Percentiles rank a stretch among this genome's conserved stretches.
These are phyloP conservation scores for Mucor piriformis DNA, from an alignment of 371 early-diverging fungal species.

Conservation along the genomic window DNA sequence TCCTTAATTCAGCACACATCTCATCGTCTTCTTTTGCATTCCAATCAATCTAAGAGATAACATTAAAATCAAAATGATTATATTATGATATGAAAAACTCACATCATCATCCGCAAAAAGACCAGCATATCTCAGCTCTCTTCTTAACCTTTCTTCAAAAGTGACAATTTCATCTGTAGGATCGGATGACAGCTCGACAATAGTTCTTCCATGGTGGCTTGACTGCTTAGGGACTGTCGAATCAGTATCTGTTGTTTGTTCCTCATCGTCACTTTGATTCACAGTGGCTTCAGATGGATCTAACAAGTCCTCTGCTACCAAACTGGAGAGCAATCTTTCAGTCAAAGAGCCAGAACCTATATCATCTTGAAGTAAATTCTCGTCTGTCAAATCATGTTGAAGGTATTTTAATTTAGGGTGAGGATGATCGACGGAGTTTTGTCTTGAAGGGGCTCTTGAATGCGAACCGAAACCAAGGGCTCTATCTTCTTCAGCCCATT, in stretches of 20 bases:
- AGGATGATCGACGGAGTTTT: not conserved
- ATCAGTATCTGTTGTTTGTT: constrained; percentile 18
- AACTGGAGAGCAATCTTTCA: constrained; percentile 71
- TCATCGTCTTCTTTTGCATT: constrained; percentile 81
- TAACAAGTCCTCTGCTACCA: constrained; percentile 61
- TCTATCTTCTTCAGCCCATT: constrained; percentile 85
- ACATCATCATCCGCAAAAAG: constrained; percentile 79
- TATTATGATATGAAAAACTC: constrained; percentile 4
- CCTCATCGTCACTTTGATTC: constrained; percentile 26
- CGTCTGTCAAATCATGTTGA: constrained; percentile 36
- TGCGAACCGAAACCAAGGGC: not conserved
- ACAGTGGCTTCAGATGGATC: constrained; percentile 14
- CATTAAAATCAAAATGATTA: not conserved
- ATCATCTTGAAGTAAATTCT: constrained; percentile 53
- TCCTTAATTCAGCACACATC: constrained; percentile 72
- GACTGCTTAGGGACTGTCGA: not conserved
- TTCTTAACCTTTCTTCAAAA: constrained; percentile 81
- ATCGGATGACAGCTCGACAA: constrained; percentile 6
- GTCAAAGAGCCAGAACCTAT: constrained; percentile 68
- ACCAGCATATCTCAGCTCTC: constrained; percentile 81
- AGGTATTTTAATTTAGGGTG: constrained; percentile 9
- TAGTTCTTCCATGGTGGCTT: constrained; percentile 19
- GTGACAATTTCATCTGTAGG: constrained; percentile 24
- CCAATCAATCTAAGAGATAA: constrained; percentile 59
- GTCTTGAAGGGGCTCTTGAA: not conserved